Evolutionary conservation across 129 eudicot genomes (phyloP), one percentile per base, ranked within the genome.

Genomic region (Glebionis coronaria): DNA sequence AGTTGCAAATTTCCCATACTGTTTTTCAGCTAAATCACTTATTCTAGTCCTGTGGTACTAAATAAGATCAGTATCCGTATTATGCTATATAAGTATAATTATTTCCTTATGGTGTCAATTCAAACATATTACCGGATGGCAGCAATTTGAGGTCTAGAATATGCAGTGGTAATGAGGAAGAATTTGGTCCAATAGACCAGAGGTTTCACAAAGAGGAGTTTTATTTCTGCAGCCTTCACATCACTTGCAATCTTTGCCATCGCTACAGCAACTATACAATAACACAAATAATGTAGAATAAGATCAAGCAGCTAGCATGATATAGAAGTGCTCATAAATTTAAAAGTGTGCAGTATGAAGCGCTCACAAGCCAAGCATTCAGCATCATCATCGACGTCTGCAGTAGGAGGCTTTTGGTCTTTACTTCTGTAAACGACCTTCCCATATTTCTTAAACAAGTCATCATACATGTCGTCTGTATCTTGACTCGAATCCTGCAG

Each of bases 211-310:
- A 93, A 93, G 55, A 93, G 91, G 14, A 93, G 88, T 61, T 68
- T 88, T 57, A 88, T 93, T 66, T 93, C 98, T 55, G 75, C 90
- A 76, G 92, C 98, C 82, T 93, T 93, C 56, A 86, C 90, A 25
- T 93, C 98, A 65, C 85, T 89, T 67, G 98, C 98, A 61, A 88
- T 85, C 87, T 93, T 93, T 55, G 98, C 98, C 72, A 78, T 78
- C 50, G 88, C 88, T 69, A 93, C 90, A 68, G 98, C 98, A 84
- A 93, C 98, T 93, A 80, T 69, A 70, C 35, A 63, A 53, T 28
- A 70, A 29, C 29, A 69, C 61, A 19, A 75, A 61, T 51, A 63
- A 55, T 2, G 3, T 55, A 16, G 23, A 73, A 64, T 5, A 53
- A 4, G 53, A 40, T 27, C 53, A 25, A 0, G 42, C 25, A 56